Evolutionary conservation across 2,329 filamentous ascomycete genomes (phyloP), one percentile per base, ranked within the genome.

Genomic region (Coleophoma cylindrospora): DNA sequence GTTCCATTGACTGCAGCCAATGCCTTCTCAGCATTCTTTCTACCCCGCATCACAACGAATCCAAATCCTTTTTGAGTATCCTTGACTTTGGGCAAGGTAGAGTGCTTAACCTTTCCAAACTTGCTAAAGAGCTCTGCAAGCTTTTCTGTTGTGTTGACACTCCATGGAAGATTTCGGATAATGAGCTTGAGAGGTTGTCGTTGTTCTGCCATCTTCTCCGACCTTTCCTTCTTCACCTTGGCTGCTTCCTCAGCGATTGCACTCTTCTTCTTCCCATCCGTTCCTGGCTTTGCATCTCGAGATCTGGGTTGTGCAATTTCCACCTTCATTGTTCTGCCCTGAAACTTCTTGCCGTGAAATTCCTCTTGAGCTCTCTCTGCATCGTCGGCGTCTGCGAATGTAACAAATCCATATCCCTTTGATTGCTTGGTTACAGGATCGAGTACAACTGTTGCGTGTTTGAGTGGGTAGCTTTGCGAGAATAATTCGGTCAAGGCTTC

Each of bases 321-420:
- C 48, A 97, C 81, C 51, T 84, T 84, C 61, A 99, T 84, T 56
- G 87, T 89, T 60, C 86, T 84, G 17, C 91, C 92, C 45, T 91
- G 81, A 60, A 96, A 81, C 22, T 82, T 72, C 43, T 86, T 77
- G 54, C 89, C 88, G 68, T 96, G 83, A 64, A 96, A 81, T 66
- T 95, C 87, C 50, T 86, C 80, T 64, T 88, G 80, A 15, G 94
- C 95, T 56, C 85, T 80, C 57, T 84, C 74, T 12, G 92, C 91
- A 73, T 99, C 94, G 57, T 96, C 91, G 32, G 87, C 81, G 65
- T 99, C 94, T 60, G 91, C 89, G 63, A 99, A 94, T 2, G 94
- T 97, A 50, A 99, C 92, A 69, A 99, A 99, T 48, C 94, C 94
- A 68, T 91, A 99, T 15, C 94, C 92, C 65, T 89, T 87, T 13